Evolutionary conservation across 805 yeast genomes (phyloP), one percentile per base, ranked within the genome.

Genomic region (Starmerella vitae): DNA sequence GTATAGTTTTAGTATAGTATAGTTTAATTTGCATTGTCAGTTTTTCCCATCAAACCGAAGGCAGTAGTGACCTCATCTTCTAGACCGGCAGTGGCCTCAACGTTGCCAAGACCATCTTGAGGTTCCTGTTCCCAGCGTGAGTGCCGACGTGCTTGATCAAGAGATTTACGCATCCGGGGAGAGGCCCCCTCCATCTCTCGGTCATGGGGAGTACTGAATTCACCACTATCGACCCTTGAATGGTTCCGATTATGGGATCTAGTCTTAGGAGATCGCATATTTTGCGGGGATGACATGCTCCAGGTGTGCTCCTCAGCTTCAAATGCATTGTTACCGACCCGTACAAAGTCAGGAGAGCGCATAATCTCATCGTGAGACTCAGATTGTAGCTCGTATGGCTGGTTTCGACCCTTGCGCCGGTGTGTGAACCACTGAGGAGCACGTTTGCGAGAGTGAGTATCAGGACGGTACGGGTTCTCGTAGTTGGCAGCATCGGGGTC

Each of bases 41-140:
- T 34, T 6, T 39, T 44, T 15, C 46, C 38, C 56, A 59, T 52
- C 6, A 59, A 46, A 6, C 56, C 56, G 25, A 51, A 57, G 3
- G 63, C 63, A 4, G 60, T 57, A 15, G 60, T 54, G 19, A 58
- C 22, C 13, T 57, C 62, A 5, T 49, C 52, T 13, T 52, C 43
- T n/a, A 47, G 35, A 9, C 60, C 56, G 18, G 38, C 43, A 5
- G 51, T 36, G 2, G 49, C 39, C 26, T 37, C 47, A 13, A 46
- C 40, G 24, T 39, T 41, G 14, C 30, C 46, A 15, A 47, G 40
- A 15, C 52, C 55, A 9, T 39, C 42, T 8, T 29, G 27, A 1
- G 55, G 56, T 3, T 20, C 32, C 44, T 51, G 56, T 37, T 52
- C 56, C 45, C 50, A 49, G 5, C 52, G 46, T 9, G 54, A 48